Conservation (phyloP, 306 rosid genomes). For the Herpetospermum pedunculosum region DNA sequence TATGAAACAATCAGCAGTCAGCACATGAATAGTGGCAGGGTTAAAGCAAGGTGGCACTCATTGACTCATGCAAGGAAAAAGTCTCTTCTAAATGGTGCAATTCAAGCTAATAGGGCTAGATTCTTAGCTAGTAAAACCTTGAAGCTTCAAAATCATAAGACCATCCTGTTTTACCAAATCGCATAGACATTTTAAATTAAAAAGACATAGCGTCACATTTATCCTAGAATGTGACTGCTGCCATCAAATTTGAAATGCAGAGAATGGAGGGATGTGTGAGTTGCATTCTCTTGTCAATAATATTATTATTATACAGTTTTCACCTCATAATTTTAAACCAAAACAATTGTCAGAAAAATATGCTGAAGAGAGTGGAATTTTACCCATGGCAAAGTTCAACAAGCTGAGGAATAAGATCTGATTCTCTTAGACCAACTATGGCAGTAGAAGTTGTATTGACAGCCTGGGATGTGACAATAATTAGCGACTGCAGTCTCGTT, state of each 20-base stretch:
- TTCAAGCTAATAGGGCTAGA: not conserved
- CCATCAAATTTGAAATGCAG: not conserved
- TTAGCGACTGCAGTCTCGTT: slow-evolving; percentile 72
- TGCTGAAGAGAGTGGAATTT: slow-evolving; percentile 16
- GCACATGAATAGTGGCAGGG: not conserved
- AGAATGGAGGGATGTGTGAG: not conserved
- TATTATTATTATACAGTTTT: not conserved
- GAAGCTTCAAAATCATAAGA: not conserved
- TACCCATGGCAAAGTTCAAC: slow-evolving; percentile 90
- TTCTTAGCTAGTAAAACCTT: not conserved
- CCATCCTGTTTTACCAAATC: not conserved
- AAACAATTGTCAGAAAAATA: slow-evolving; percentile 5
- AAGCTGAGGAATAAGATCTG: slow-evolving; percentile 94
- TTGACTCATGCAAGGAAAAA: not conserved
- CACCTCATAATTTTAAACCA: not conserved
- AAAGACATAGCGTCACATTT: not conserved
- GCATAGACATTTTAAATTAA: not conserved
- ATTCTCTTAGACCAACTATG: slow-evolving; percentile 63
- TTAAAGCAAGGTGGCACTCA: not conserved
- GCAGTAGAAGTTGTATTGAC: slow-evolving; percentile 89
- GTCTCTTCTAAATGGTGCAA: not conserved
- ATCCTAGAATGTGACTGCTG: not conserved
- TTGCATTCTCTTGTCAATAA: not conserved
- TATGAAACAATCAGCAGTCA: not conserved
- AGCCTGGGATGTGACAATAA: slow-evolving; percentile 87